These are phyloP conservation scores for Fragaria ananassa DNA, from an alignment of 306 rosid species.

Conservation along the genomic window DNA sequence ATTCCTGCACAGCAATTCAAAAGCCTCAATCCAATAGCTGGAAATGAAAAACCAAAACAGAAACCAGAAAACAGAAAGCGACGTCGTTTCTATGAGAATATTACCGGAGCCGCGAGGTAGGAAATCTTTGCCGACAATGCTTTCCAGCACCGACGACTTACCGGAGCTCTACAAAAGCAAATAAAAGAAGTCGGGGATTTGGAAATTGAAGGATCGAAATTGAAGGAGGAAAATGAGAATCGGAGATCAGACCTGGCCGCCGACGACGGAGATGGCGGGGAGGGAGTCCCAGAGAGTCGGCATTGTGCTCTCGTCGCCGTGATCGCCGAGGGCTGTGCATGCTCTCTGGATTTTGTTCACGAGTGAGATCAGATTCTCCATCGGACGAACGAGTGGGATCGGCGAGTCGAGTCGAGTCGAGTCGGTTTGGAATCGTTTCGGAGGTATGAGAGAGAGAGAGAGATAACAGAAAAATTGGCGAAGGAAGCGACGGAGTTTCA, in stretches of 20 bases:
- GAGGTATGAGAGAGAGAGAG: not conserved
- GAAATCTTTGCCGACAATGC: conserved; percentile 83
- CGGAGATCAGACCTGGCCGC: conserved; percentile 66
- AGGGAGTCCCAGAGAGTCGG: conserved; percentile 93
- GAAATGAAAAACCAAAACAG: not conserved
- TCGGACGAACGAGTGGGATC: conserved; percentile 16
- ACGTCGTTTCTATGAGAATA: not conserved
- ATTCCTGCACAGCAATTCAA: conserved; percentile 52
- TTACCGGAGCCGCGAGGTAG: conserved; percentile 44
- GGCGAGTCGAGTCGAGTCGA: conserved; percentile 4
- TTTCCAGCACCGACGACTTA: conserved; percentile 94
- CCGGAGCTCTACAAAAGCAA: conserved; percentile 67
- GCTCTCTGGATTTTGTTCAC: conserved; percentile 91
- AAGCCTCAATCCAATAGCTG: not conserved
- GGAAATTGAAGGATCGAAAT: not conserved
- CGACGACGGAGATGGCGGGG: conserved; percentile 91
- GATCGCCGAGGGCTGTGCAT: conserved; percentile 87
- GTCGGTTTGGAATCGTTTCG: not conserved
- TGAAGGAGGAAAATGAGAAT: not conserved
- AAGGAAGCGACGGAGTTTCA: conserved; percentile 20
- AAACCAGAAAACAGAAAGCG: not conserved
- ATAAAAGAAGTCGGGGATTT: not conserved
- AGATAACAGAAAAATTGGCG: conserved; percentile 14
- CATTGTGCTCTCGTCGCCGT: conserved; percentile 82
- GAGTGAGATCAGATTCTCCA: conserved; percentile 91